Percentiles rank a stretch among this genome's conserved stretches.
Evolutionary conservation across 306 rosid genomes (phyloP).

Genomic region (Cajanus cajan): DNA sequence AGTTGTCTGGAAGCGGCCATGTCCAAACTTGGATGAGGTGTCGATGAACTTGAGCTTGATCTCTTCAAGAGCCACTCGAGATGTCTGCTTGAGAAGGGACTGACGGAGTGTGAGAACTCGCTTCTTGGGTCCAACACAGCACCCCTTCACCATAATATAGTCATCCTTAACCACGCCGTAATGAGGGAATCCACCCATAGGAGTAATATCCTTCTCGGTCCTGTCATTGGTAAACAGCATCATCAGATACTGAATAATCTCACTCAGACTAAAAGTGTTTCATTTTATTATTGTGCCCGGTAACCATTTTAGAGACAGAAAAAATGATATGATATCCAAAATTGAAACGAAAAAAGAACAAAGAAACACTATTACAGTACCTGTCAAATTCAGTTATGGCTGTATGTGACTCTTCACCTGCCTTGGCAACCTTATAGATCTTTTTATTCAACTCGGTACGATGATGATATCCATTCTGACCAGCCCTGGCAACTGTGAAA

Average conservation of each 20-base stretch:
- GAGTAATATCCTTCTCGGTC: slow-evolving; percentile 79
- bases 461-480: slow-evolving; percentile 91
- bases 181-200: slow-evolving; percentile 85
- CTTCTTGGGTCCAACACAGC: slow-evolving; percentile 77
- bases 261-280: no score
- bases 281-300: no score
- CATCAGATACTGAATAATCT: not conserved
- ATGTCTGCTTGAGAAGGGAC: slow-evolving; percentile 69
- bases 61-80: slow-evolving; percentile 68
- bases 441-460: slow-evolving; percentile 87
- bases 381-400: slow-evolving; percentile 56
- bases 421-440: slow-evolving; percentile 66
- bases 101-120: slow-evolving; percentile 73
- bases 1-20: slow-evolving; percentile 76
- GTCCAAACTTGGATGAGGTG: slow-evolving; percentile 82
- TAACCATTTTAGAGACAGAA: no score
- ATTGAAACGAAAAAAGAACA: not conserved
- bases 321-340: not conserved
- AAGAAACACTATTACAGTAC: not conserved
- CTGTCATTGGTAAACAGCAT: slow-evolving; percentile 20
- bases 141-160: slow-evolving; percentile 60
- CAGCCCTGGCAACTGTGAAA: slow-evolving; percentile 87
- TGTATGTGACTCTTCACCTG: slow-evolving; percentile 59
- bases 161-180: slow-evolving; percentile 70
- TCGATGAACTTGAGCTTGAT: slow-evolving; percentile 74